Evolutionary conservation across 371 early-diverging fungal genomes (phyloP).

Genomic region (Mucor plumbeus): DNA sequence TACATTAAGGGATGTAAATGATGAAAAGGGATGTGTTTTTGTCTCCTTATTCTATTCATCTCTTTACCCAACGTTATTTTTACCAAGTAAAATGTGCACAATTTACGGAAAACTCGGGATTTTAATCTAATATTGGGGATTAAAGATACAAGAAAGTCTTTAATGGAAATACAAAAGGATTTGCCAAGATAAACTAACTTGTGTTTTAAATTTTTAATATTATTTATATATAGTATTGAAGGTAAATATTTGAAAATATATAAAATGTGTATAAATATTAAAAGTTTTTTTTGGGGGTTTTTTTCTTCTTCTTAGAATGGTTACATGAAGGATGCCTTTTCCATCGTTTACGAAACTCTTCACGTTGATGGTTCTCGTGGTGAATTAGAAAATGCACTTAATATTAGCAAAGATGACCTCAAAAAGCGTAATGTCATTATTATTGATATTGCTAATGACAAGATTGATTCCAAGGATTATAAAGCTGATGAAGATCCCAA

Average conservation of each 20-base stretch:
- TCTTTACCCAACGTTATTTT: neutral
- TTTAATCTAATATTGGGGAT: neutral
- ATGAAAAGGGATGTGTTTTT: neutral
- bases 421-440: slow-evolving; percentile 64
- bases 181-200: slow-evolving; percentile 5
- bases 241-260: slow-evolving; percentile 10
- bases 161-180: neutral
- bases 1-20: neutral
- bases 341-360: slow-evolving; percentile 76
- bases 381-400: slow-evolving; percentile 67
- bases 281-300: no score
- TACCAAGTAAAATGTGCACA: neutral
- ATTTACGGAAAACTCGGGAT: neutral
- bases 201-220: neutral
- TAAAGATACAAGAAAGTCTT: neutral
- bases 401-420: slow-evolving; percentile 41
- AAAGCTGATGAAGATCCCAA: slow-evolving; percentile 67
- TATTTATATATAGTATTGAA: slow-evolving; percentile 14
- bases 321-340: slow-evolving; percentile 74
- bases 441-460: slow-evolving; percentile 69
- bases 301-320: slow-evolving; percentile 50
- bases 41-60: neutral
- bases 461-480: slow-evolving; percentile 55
- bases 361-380: slow-evolving; percentile 75
- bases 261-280: neutral